Conservation (phyloP, 1,139 yeast genomes). For the Magnusiomyces ingens region DNA sequence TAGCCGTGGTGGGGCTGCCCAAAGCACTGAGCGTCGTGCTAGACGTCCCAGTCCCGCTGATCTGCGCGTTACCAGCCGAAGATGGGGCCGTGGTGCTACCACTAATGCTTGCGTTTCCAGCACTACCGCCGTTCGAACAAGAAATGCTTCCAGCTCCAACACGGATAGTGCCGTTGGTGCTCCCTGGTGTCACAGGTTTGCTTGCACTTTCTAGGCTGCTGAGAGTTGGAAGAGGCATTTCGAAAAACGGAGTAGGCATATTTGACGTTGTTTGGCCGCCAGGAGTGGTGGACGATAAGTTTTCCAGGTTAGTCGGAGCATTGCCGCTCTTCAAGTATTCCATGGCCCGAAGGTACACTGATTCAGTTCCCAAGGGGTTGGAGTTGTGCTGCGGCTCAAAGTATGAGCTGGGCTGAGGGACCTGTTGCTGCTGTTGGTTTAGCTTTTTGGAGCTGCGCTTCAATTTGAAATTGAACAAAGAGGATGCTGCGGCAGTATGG, state of each 20-base stretch:
- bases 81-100: neutral
- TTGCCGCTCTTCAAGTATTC: neutral
- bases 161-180: neutral
- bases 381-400: conserved; percentile 6
- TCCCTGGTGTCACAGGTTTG: conserved; percentile 6
- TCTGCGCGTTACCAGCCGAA: too few relatives aligned
- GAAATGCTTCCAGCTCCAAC: neutral
- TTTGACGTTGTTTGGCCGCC: neutral
- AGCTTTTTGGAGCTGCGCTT: neutral
- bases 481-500: neutral
- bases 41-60: too few relatives aligned
- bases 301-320: neutral
- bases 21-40: too few relatives aligned
- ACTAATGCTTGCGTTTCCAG: neutral
- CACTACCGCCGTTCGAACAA: neutral
- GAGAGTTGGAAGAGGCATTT: neutral
- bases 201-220: neutral
- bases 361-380: neutral
- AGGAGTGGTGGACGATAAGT: too few relatives aligned
- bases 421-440: neutral
- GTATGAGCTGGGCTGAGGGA: neutral
- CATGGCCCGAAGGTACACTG: neutral
- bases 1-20: neutral
- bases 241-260: neutral
- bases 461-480: neutral